These are phyloP conservation scores for Fusarium tupiense DNA, from an alignment of 2,329 filamentous ascomycete genomes.

Conservation along the genomic window DNA sequence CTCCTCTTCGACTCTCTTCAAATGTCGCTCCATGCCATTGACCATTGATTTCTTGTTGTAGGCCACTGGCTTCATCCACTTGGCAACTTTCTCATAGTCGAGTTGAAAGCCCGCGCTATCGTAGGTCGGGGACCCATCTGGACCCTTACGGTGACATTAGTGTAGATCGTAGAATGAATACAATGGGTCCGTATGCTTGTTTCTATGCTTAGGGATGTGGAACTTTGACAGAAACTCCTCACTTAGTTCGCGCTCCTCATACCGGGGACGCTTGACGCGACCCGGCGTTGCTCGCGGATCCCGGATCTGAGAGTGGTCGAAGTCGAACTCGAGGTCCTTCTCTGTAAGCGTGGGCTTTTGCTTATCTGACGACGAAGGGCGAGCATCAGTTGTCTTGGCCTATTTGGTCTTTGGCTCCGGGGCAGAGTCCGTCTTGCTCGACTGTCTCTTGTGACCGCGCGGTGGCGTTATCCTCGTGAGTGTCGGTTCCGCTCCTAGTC, in stretches of 20 bases:
- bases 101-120: constrained; percentile 29
- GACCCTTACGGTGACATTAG: constrained; percentile 30
- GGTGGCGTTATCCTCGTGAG: neutral
- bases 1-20: neutral
- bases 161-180: constrained; percentile 11
- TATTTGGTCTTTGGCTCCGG: constrained; percentile 6
- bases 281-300: constrained; percentile 27
- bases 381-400: neutral
- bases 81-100: constrained; percentile 26
- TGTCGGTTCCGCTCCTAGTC: constrained; percentile 4
- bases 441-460: constrained; percentile 8
- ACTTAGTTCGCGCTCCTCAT: neutral
- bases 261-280: constrained; percentile 8
- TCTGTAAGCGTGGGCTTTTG: constrained; percentile 2
- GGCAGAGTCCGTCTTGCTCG: neutral
- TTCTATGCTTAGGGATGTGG: constrained; percentile 3
- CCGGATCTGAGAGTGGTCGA: constrained; percentile 19
- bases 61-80: constrained; percentile 23
- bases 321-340: constrained; percentile 26
- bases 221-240: constrained; percentile 24
- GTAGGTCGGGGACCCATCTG: constrained; percentile 25
- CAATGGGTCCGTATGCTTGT: neutral
- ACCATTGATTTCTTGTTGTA: constrained; percentile 22
- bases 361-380: neutral
- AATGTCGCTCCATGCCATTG: neutral